These are phyloP conservation scores for Helianthus tuberosus DNA, from an alignment of 129 eudicot genomes.

Conservation along the genomic window DNA sequence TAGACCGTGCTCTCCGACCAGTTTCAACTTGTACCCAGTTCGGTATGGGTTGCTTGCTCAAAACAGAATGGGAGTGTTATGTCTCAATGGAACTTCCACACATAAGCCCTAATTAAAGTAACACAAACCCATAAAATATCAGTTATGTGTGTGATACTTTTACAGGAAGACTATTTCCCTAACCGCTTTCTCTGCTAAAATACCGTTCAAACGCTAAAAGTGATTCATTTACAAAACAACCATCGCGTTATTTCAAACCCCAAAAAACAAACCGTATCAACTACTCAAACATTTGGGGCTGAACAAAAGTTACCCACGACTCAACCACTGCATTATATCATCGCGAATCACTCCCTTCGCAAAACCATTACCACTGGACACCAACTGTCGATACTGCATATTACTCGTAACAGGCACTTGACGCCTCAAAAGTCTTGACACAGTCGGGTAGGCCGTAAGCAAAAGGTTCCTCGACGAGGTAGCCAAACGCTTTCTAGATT, in stretches of 20 bases:
- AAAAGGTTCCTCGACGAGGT: slow-evolving; percentile 45
- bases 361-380: slow-evolving; percentile 17
- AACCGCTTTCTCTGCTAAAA: not conserved
- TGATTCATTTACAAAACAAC: not conserved
- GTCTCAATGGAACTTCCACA: no score
- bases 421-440: slow-evolving; percentile 53
- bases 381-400: slow-evolving; percentile 48
- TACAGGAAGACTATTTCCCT: not conserved
- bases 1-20: no score
- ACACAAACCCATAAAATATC: no score
- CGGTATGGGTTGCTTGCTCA: no score
- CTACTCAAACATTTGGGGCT: no score
- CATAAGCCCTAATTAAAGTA: no score
- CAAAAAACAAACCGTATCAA: not conserved
- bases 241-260: not conserved
- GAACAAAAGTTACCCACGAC: slow-evolving; percentile 20
- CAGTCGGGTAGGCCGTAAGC: slow-evolving; percentile 56
- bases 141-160: no score
- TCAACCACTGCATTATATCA: slow-evolving; percentile 70
- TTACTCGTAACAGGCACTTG: slow-evolving; percentile 41
- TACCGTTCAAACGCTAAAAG: not conserved
- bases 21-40: no score
- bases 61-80: no score
- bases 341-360: slow-evolving; percentile 47
- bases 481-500: slow-evolving; percentile 22